Evolutionary conservation across 305 asterid genomes (phyloP), one percentile per base, ranked within the genome.

Genomic region (Solanum hybrid): DNA sequence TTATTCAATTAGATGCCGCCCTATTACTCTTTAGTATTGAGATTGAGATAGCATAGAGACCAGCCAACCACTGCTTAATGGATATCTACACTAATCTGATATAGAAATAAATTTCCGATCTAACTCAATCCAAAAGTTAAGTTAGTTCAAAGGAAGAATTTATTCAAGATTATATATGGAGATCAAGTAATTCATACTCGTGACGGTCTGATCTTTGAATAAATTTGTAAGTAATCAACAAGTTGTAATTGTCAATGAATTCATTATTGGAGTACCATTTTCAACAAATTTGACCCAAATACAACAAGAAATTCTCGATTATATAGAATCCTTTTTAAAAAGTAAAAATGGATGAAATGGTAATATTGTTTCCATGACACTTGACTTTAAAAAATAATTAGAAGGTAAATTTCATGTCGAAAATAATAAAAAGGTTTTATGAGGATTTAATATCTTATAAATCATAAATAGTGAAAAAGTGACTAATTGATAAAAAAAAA

Each of bases 1-100:
- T 84, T 71, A 20, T 84, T 82, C 22, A 42, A 79, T 69, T 69
- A 69, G 64, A 16, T 82, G 42, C 87, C 76, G 76, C 22, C 76
- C 42, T 51, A 20, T 31, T 20, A 20, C 72, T 40, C 7, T 81
- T 81, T 81, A 26, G 1, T 81, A 81, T 82, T 29, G 16, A 81
- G 37, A 81, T 80, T 32, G 72, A 64, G 72, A 64, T 22, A 22
- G 72, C 72, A 81, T 81, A 26, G 16, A 26, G 71, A n/a, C 27
- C 38, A 42, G 4, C 36, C 71, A 81, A 3, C 36, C 14, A 13
- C 37, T 80, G 14, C 86, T 40, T 81, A 40, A 40, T 40, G 37
- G 24, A 40, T 38, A 14, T 14, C 69, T 24, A 24, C 86, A 40
- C 69, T 7, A 80, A 80, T 40, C 9, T n/a, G 29, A n/a, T 66